A percentile compares a stretch with the other conserved stretches of the same genome.
Conservation (phyloP, 2,329 filamentous ascomycete species). For the Colletotrichum navitas region DNA sequence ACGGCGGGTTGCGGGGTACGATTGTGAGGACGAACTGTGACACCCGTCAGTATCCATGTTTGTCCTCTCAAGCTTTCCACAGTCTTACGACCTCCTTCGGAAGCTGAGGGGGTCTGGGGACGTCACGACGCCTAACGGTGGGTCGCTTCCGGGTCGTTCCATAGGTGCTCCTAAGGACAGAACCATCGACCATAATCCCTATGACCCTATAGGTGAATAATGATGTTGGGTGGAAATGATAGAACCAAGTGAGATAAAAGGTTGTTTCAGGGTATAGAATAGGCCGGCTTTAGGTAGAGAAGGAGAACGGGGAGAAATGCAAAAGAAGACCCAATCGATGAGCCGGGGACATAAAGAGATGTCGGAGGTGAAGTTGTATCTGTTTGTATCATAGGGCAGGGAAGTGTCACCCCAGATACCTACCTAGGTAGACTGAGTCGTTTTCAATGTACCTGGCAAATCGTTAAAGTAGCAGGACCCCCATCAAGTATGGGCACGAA, state of each 20-base stretch:
- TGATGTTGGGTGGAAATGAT: background rate
- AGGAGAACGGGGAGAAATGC: background rate
- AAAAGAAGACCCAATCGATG: background rate
- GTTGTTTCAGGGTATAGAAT: background rate
- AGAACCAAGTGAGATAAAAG: background rate
- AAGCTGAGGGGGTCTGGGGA: background rate
- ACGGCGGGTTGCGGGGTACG: slow-evolving; percentile 1
- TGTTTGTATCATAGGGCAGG: background rate
- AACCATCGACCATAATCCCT: slow-evolving; percentile 17
- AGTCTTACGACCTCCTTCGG: slow-evolving; percentile 22
- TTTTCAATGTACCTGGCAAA: background rate
- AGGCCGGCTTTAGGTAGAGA: background rate
- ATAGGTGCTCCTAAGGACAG: background rate
- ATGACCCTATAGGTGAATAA: background rate
- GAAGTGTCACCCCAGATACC: too few species aligned
- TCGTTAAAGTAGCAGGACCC: background rate
- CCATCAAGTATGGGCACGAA: background rate
- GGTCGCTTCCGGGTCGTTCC: slow-evolving; percentile 12
- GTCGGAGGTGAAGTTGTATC: background rate
- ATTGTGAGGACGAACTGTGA: slow-evolving; percentile 22
- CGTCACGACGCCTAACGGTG: background rate
- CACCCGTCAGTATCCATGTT: background rate
- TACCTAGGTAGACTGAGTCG: background rate
- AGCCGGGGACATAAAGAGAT: background rate
- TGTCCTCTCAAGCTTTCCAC: background rate